Evolutionary conservation across 495 filamentous ascomycete species (phyloP).

Genomic region (Chaetomidium leptoderma): DNA sequence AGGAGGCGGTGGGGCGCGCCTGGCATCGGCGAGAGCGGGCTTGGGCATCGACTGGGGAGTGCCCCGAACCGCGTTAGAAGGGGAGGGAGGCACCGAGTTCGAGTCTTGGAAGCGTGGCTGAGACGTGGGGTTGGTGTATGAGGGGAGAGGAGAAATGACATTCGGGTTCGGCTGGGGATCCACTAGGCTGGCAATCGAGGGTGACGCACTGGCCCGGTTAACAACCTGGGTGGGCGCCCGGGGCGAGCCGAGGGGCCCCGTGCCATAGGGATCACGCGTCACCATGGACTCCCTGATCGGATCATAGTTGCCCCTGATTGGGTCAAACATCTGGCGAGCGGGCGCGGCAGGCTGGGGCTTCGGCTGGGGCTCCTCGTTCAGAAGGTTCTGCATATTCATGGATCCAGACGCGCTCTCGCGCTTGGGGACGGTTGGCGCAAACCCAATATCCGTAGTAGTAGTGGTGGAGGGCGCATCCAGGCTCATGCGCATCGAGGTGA

Average conservation of each 20-base stretch:
- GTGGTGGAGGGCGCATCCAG: conserved; percentile 28
- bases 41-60: conserved; percentile 36
- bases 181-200: conserved; percentile 84
- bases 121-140: conserved; percentile 33
- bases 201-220: conserved; percentile 77
- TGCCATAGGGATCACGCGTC: conserved; percentile 47
- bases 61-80: conserved; percentile 26
- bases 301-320: conserved; percentile 70
- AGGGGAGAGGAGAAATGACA: conserved; percentile 44
- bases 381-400: conserved; percentile 51
- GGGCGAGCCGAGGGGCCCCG: conserved; percentile 51
- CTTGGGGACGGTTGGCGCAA: conserved; percentile 34
- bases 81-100: conserved; percentile 27
- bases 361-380: conserved; percentile 46
- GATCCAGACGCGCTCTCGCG: conserved; percentile 39
- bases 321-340: conserved; percentile 81
- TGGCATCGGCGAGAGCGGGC: conserved; percentile 32
- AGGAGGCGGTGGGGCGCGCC: conserved; percentile 32
- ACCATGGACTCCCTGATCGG: conserved; percentile 47
- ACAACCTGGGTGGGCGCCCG: conserved; percentile 45
- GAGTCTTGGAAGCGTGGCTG: conserved; percentile 32
- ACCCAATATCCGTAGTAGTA: conserved; percentile 18
- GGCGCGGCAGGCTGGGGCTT: conserved; percentile 42
- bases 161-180: conserved; percentile 58
- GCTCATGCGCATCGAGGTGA: conserved; percentile 33